Percentiles rank a stretch among this genome's conserved stretches.
Conservation (phyloP, 805 yeast species). For the Candida yuanshanica region DNA sequence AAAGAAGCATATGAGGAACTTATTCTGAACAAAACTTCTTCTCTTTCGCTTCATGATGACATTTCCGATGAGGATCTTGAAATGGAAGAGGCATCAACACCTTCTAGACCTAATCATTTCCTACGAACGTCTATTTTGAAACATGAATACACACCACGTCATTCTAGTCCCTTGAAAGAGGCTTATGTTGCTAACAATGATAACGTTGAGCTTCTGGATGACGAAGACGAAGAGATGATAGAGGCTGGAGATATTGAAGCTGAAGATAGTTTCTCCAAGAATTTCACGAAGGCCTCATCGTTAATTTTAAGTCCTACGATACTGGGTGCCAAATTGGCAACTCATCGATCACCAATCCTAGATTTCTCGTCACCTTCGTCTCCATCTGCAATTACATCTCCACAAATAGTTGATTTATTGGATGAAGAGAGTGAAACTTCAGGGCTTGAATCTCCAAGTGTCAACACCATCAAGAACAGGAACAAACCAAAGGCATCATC, state of each 20-base stretch:
- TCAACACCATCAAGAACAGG: constrained; percentile 4
- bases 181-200: not conserved
- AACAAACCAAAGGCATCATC: constrained; percentile 14
- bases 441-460: constrained; percentile 5
- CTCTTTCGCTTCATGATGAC: not conserved
- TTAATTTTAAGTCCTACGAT: constrained; percentile 20
- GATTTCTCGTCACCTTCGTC: not conserved
- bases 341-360: constrained; percentile 12
- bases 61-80: not conserved
- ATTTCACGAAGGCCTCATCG: constrained; percentile 3
- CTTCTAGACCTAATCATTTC: constrained; percentile 1
- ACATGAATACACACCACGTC: constrained; percentile 17
- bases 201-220: not conserved
- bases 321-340: constrained; percentile 23
- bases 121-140: constrained; percentile 1
- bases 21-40: not conserved
- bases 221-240: constrained; percentile 5
- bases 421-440: constrained; percentile 1
- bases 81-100: not conserved
- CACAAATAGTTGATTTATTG: not conserved
- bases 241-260: no score
- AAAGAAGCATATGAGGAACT: not conserved
- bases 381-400: not conserved
- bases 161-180: constrained; percentile 12
- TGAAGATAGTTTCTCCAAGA: constrained; percentile 6